Base-by-base conservation (phyloP, 78 protist species). In the Speleostelium caveatum region DNA sequence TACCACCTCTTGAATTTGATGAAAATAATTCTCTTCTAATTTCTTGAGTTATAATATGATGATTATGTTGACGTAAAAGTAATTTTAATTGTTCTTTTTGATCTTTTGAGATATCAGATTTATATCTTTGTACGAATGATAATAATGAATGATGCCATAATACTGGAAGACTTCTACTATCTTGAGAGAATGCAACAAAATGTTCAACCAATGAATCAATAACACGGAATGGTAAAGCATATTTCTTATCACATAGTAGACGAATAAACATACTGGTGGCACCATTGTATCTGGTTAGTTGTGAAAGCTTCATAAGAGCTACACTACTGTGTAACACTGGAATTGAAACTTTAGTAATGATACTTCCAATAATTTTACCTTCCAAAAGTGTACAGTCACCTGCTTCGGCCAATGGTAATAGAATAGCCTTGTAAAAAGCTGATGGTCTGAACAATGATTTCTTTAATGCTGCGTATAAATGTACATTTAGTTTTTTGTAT, bases 361-460 rank as follows among this genome's bases (percentile, higher is more conserved):
- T 87, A 22, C 75, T 24, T 26, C 95, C 92, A 22, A 97, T 67
- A 63, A 96, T 87, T 93, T 83, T 69, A 5, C 96, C 95, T 33
- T 89, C 96, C n/a, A 86, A 74, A 33, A 92, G 86, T 30, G 98
- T 73, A 68, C 78, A 56, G n/a, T 95, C 95, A 33, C 91, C 92
- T n/a, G 56, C 79, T 60, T 95, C 96, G n/a, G 91, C 78, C 30
- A 98, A 85, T 32, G 99, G 99, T 32, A 98, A 95, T 21, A 97
- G 60, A 24, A 98, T 51, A 32, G 98, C 99, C 76, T 97, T 97
- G 96, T 93, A 96, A 88, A 98, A 98, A 8, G 99, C 99, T 2
- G 91, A 95, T 16, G 99, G 99, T 73, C 97, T 94, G 90, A 86
- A 97, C 33, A 96, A 74, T 24, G 98, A 90, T 92, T 96, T 96